phyloP scores from a whole-genome alignment of 129 eudicot species.

The Tagetes patula region DNA sequence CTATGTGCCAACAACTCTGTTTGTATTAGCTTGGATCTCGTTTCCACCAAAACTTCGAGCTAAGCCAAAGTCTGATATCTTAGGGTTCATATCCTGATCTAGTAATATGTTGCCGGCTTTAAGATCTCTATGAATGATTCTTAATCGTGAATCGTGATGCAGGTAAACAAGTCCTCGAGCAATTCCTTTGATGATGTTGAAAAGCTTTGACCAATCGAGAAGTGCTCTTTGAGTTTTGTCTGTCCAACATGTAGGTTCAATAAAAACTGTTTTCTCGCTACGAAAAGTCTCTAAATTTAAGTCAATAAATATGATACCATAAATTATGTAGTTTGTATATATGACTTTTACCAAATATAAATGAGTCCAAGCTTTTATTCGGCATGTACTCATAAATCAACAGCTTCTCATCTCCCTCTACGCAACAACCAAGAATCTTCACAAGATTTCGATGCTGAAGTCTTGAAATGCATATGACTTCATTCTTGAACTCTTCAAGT shows the following conservation, averaged over 20 bases:
- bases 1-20: constrained; percentile 44
- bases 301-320: background rate
- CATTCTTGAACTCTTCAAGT: too few species aligned
- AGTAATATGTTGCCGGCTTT: too few species aligned
- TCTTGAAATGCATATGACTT: constrained; percentile 37
- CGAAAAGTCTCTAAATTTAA: background rate
- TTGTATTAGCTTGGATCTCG: constrained; percentile 30
- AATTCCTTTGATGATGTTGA: constrained; percentile 9
- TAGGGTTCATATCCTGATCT: too few species aligned
- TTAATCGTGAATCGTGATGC: too few species aligned
- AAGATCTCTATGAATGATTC: too few species aligned
- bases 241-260: constrained; percentile 13
- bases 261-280: background rate
- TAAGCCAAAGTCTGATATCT: constrained; percentile 43
- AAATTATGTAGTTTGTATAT: background rate
- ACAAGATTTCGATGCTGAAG: constrained; percentile 55
- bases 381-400: too few species aligned
- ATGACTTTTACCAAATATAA: constrained; percentile 23
- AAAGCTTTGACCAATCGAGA: constrained; percentile 33
- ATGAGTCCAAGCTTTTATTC: too few species aligned
- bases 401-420: constrained; percentile 38
- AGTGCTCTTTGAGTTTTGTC: constrained; percentile 17
- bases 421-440: constrained; percentile 44
- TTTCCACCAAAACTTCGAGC: constrained; percentile 44
- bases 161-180: too few species aligned